Evolutionary conservation across 148 eudicot species (phyloP), one percentile per base, ranked within the genome.

Genomic region (Pouteria glomerata): DNA sequence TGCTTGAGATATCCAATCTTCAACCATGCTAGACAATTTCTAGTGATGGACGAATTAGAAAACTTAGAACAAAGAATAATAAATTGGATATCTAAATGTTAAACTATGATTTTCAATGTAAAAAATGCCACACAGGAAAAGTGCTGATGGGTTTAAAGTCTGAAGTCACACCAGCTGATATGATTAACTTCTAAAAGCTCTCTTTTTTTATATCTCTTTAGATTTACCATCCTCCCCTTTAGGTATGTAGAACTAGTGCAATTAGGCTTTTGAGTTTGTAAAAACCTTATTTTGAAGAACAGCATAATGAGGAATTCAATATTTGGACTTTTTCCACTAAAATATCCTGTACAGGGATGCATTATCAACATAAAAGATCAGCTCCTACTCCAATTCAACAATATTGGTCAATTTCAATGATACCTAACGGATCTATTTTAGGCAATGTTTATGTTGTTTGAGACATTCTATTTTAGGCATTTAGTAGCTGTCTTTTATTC

Each of bases 1-100:
- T 86, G 98, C 98, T 89, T 84, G 90, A 77, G 98, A 89, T 75
- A 95, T 91, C 98, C 98, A 95, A 85, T 95, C 98, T 84, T 95
- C 98, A 56, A 89, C 98, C 98, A 91, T 95, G 87, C 93, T 95
- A 52, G 98, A 89, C 62, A 95, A 85, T 95, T 95, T 95, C 98
- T 95, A 80, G 69, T 63, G 44, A 53, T 21, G 62, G 63, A 52
- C 27, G 71, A 44, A 61, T n/a, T n/a, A 44, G 56, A 31, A 63
- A 12, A 77, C n/a, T 71, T 52, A 57, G 42, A 73, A 42, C 56
- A 39, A 73, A 67, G 19, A 45, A 64, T 19, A 45, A 45, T 58
- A 15, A 53, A n/a, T n/a, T n/a, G n/a, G n/a, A n/a, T n/a, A 41
- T 8, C 24, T 39, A 39, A 23, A 0, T 8, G 51, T 39, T 42